Evolutionary conservation across 768 basidiomycete genomes (phyloP).

Genomic region (Macrolepiota fuliginosa): DNA sequence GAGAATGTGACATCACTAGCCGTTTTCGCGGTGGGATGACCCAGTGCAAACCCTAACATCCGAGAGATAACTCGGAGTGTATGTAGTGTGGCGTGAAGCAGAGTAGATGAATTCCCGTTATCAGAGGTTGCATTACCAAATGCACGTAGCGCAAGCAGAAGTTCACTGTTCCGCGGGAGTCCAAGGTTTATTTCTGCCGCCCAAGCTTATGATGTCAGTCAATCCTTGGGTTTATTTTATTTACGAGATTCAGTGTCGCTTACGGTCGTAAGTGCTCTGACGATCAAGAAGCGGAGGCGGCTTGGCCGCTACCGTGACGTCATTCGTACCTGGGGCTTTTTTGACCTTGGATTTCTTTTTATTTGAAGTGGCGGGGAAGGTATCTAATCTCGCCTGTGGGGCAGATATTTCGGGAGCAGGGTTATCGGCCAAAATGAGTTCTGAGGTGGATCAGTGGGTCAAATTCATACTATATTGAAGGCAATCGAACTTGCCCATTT

Average conservation of each 20-base stretch:
- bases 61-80: neutral
- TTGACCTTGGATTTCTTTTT: constrained; percentile 8
- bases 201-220: neutral
- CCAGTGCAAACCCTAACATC: neutral
- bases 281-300: neutral
- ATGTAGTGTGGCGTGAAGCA: constrained; percentile 4
- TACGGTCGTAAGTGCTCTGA: neutral
- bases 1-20: neutral
- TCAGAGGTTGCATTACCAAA: constrained; percentile 1
- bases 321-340: constrained; percentile 7
- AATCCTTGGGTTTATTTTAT: neutral
- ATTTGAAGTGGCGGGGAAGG: neutral
- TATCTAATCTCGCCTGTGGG: neutral
- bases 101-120: constrained; percentile 7
- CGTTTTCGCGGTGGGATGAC: neutral
- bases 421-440: neutral
- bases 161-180: constrained; percentile 7
- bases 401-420: neutral
- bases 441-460: neutral
- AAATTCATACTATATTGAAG: neutral
- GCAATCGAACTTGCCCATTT: neutral
- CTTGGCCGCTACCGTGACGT: constrained; percentile 1
- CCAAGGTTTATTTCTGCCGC: neutral
- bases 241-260: neutral
- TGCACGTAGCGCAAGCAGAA: constrained; percentile 3